phyloP scores from a whole-genome alignment of 2,329 filamentous ascomycete genomes.

The Alternaria brassicicola region DNA sequence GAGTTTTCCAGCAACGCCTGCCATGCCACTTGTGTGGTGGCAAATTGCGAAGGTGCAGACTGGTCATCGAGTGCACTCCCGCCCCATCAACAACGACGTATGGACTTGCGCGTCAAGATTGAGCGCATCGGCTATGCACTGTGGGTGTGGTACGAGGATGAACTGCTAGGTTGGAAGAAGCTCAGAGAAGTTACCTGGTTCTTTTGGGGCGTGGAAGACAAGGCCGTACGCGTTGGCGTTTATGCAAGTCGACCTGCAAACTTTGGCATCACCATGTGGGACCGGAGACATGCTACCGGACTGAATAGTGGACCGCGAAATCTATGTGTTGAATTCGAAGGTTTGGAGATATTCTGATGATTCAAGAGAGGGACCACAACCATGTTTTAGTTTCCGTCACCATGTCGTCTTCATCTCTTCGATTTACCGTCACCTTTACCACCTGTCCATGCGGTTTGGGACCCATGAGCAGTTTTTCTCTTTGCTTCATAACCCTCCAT shows the following conservation, averaged over 20 bases:
- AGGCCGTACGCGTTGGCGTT: conserved; percentile 63
- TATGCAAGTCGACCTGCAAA: conserved; percentile 64
- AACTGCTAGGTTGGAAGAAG: conserved; percentile 59
- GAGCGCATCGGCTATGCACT: conserved; percentile 62
- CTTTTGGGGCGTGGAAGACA: conserved; percentile 65
- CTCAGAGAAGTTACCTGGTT: conserved; percentile 66
- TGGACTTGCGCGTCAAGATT: conserved; percentile 62
- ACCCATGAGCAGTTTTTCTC: background rate
- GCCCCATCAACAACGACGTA: conserved; percentile 50
- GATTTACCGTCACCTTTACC: background rate
- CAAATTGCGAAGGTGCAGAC: conserved; percentile 63
- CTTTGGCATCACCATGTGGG: conserved; percentile 48
- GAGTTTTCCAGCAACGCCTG: conserved; percentile 62
- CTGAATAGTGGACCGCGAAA: conserved; percentile 38
- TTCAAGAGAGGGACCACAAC: background rate
- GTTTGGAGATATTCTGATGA: conserved; percentile 49
- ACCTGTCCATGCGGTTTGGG: background rate
- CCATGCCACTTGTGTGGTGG: conserved; percentile 63
- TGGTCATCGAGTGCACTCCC: conserved; percentile 61
- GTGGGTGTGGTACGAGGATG: conserved; percentile 63
- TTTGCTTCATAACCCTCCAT: background rate
- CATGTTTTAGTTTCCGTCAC: background rate
- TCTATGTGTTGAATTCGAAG: conserved; percentile 51
- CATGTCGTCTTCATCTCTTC: background rate
- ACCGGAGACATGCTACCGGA: conserved; percentile 38